Base-by-base conservation (phyloP, 2,329 filamentous ascomycete species). In the Aureobasidium sp. region DNA sequence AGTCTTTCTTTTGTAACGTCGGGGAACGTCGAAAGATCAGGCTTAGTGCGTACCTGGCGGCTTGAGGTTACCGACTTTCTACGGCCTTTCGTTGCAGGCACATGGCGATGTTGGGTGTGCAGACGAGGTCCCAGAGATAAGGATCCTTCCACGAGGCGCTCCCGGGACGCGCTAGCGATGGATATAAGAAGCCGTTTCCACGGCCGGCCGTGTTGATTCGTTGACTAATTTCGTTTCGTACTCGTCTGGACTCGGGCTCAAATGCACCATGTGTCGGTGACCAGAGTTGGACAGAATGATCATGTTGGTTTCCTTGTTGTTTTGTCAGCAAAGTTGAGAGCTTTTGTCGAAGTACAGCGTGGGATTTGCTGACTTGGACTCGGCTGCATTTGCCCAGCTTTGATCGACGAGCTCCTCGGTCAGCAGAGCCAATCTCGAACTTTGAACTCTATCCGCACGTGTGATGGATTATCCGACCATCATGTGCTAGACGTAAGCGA, bases 181-280 rank as follows among this genome's bases (percentile, higher is more conserved):
- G 37, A 51, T 43, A 50, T 50, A 41, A 24, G 26, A 51, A 60
- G 57, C 46, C 57, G 57, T 60, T 60, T 60, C 26, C 44, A 34
- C 7, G 44, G 46, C 57, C 24, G 46, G 44, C 39, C n/a, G 17
- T 13, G 37, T 8, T 43, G 36, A 51, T 51, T 43, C 12, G 36
- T 60, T 60, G 57, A 60, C 57, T 43, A 60, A 60, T 60, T 60
- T 51, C 46, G n/a, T 41, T 51, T 51, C 10, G 57, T 60, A 48
- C 55, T 48, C 55, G 27, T 36, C 29, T 59, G 2, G 5, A 15
- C 24, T 39, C 52, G 52, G 52, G 39, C 39, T 34, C 4, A 26
- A 3, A 41, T 17, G 26, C 51, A 55, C 36, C 36, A 41, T 41
- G 27, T 34, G 27, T 46, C 20, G 26, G n/a, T 46, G 29, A 39